Base-by-base conservation (phyloP, 2,329 filamentous ascomycete genomes). In the Sphaerulina vaccinii region DNA sequence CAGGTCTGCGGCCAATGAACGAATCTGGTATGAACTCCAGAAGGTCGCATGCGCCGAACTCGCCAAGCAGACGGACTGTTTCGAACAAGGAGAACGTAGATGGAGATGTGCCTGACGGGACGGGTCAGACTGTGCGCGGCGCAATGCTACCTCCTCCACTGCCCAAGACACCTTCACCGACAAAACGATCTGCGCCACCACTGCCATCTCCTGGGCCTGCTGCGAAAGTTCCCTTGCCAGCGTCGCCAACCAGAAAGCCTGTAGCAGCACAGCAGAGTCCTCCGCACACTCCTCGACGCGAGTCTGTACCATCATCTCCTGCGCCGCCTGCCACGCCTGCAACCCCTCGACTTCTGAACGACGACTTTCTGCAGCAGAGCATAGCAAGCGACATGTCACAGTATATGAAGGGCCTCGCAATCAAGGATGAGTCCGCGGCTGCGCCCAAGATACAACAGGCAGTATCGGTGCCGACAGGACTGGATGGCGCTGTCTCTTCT, bases 21-120 rank as follows among this genome's bases (percentile, higher is more conserved):
- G 88, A 91, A 54, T 86, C 87, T 24, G 86, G 86, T 10, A 85
- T 87, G 15, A 96, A 96, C 68, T 82, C 87, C 15, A 81, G 90
- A 52, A 73, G 70, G 39, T 61, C 64, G 7, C 59, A 63, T 19
- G 46, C 55, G 3, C 79, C 81, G 27, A 75, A 58, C 36, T 63
- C 68, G 62, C 58, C 73, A 64, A 55, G 66, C 60, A 53, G 60
- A 43, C 59, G 64, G 13, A 65, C 63, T 2, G 57, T 63, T 9
- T 65, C 62, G 6, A 65, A 66, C 55, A 68, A 68, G 49, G 66
- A 68, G 57, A 68, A 72, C 16, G 51, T 62, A 5, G 59, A 54
- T 38, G 48, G 49, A 27, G 65, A 58, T 21, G 66, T 64, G 5
- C 65, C 68, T 22, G 72, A 73, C 11, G 36, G 21, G 36, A 48